Evolutionary conservation across 192 early-diverging fungal species (phyloP).

Genomic region (Chytriomyces sp.): DNA sequence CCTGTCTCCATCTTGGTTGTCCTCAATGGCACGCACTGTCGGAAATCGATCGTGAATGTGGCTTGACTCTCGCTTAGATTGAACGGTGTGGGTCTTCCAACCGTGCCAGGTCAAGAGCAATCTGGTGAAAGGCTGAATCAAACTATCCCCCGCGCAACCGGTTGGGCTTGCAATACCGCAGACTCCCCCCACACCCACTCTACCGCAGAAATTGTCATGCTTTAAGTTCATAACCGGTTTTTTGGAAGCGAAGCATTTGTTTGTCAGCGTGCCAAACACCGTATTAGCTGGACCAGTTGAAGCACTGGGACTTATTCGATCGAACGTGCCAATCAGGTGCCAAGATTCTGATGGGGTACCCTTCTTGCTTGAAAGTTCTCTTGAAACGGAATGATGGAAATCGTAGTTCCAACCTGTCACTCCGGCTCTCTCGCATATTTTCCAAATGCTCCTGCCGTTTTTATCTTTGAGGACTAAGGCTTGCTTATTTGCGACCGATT

Average conservation of each 20-base stretch:
- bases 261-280: neutral
- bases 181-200: slow-evolving; percentile 12
- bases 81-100: neutral
- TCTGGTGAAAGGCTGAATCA: slow-evolving; percentile 1
- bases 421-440: slow-evolving; percentile 8
- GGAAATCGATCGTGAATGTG: neutral
- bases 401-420: slow-evolving; percentile 21
- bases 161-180: slow-evolving; percentile 3
- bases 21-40: neutral
- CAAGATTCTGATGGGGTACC: neutral
- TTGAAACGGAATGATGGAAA: slow-evolving; percentile 2
- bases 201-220: slow-evolving; percentile 9
- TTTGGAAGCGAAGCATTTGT: neutral
- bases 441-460: slow-evolving; percentile 8
- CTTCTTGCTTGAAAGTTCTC: neutral
- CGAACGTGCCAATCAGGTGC: slow-evolving; percentile 17
- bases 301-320: neutral
- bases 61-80: neutral
- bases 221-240: neutral
- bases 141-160: slow-evolving; percentile 11
- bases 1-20: neutral
- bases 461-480: slow-evolving; percentile 1
- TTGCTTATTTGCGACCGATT: slow-evolving; percentile 10
- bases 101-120: slow-evolving; percentile 13
- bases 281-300: slow-evolving; percentile 14